Percentiles rank a stretch among this genome's conserved stretches.
Conservation (phyloP, 306 rosid species). For the Erythrophleum fordii region DNA sequence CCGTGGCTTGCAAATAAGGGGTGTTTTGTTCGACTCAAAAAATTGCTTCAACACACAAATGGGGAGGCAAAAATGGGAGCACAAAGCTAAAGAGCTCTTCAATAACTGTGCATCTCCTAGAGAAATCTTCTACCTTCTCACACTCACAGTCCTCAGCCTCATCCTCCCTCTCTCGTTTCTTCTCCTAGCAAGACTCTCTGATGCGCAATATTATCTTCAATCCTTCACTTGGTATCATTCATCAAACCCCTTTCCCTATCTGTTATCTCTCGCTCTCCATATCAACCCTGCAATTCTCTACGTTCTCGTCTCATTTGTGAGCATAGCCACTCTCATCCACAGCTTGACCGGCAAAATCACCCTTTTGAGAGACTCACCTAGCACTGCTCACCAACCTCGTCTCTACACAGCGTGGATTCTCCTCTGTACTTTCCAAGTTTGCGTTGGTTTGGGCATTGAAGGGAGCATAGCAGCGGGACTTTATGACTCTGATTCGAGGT, state of each 20-base stretch:
- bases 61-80: slow-evolving; percentile 43
- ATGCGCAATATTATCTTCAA: slow-evolving; percentile 48
- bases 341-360: slow-evolving; percentile 55
- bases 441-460: slow-evolving; percentile 72
- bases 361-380: slow-evolving; percentile 30
- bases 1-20: slow-evolving; percentile 39
- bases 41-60: slow-evolving; percentile 27
- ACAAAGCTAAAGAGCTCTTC: slow-evolving; percentile 43
- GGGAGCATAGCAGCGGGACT: slow-evolving; percentile 53
- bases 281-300: slow-evolving; percentile 62
- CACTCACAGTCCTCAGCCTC: slow-evolving; percentile 66
- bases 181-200: slow-evolving; percentile 65
- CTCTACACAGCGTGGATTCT: slow-evolving; percentile 66
- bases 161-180: slow-evolving; percentile 84
- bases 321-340: slow-evolving; percentile 57
- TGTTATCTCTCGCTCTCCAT: slow-evolving; percentile 42
- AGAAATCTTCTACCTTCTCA: slow-evolving; percentile 58
- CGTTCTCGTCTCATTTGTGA: slow-evolving; percentile 55
- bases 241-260: slow-evolving; percentile 5
- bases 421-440: slow-evolving; percentile 68
- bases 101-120: slow-evolving; percentile 29
- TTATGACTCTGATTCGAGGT: slow-evolving; percentile 33
- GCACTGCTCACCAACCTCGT: slow-evolving; percentile 38
- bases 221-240: background rate
- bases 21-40: background rate